Conservation (phyloP, 2,329 filamentous ascomycete species). For the Corinectria fuckeliana region DNA sequence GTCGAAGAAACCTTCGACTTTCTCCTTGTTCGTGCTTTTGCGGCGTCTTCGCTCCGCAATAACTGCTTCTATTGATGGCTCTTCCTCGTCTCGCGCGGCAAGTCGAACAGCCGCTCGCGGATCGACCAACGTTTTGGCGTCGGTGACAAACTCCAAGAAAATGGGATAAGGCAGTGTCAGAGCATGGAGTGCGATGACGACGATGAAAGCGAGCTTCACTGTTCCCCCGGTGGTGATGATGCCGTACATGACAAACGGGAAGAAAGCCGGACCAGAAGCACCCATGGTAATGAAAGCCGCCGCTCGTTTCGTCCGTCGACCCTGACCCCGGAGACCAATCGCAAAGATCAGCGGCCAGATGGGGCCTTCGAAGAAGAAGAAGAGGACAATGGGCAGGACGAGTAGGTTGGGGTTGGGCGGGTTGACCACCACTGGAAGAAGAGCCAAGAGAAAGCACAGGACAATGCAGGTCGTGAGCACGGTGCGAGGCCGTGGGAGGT, state of each 20-base stretch:
- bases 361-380: conserved; percentile 82
- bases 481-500: conserved; percentile 70
- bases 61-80: conserved; percentile 25
- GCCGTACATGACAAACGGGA: conserved; percentile 76
- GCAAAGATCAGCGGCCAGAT: conserved; percentile 85
- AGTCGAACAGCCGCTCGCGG: conserved; percentile 35
- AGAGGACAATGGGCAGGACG: conserved; percentile 68
- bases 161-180: conserved; percentile 56
- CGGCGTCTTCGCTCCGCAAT: conserved; percentile 22
- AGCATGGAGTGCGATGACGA: conserved; percentile 63
- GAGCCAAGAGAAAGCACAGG: conserved; percentile 64
- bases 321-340: conserved; percentile 79
- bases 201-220: conserved; percentile 68
- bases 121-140: conserved; percentile 55
- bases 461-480: conserved; percentile 69
- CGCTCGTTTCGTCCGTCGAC: conserved; percentile 79
- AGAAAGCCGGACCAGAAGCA: conserved; percentile 74
- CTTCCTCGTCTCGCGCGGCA: conserved; percentile 29
- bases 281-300: conserved; percentile 80
- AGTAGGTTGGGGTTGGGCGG: conserved; percentile 56
- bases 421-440: conserved; percentile 55
- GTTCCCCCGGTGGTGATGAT: conserved; percentile 66
- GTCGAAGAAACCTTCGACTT: conserved; percentile 30
- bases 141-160: conserved; percentile 54
- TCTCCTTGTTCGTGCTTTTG: conserved; percentile 24